Conservation (phyloP, 1,139 yeast species). For the Geotrichum fermentans region DNA sequence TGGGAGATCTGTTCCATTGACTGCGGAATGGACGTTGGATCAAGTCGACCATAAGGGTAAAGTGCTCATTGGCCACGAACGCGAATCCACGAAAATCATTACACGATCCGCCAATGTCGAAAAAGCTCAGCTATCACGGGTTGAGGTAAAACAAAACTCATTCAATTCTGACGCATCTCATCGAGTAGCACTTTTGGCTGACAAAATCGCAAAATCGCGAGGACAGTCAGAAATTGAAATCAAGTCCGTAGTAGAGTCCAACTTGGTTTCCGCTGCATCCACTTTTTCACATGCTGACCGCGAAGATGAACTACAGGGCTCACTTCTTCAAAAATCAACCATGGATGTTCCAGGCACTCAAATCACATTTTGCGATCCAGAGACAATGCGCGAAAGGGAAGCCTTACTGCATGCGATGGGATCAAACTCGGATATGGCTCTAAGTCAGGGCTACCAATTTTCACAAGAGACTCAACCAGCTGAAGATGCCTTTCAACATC, state of each 20-base stretch:
- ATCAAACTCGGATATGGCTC: constrained; percentile 15
- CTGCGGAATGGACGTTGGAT: constrained; percentile 44
- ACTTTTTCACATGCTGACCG: background rate
- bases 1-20: constrained; percentile 29
- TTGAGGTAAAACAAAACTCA: background rate
- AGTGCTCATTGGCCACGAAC: background rate
- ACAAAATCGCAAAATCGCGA: background rate
- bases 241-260: background rate
- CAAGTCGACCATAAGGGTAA: constrained; percentile 22
- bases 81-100: background rate
- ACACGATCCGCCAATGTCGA: background rate
- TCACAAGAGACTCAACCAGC: constrained; percentile 19
- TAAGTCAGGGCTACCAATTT: constrained; percentile 1
- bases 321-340: background rate
- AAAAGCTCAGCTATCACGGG: background rate
- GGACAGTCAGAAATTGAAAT: background rate
- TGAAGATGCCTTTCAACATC: constrained; percentile 9
- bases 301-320: background rate
- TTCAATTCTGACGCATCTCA: background rate
- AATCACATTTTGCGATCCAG: constrained; percentile 12
- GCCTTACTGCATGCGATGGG: constrained; percentile 29
- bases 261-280: too few species aligned
- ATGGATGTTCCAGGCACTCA: constrained; percentile 12
- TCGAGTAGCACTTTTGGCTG: constrained; percentile 3
- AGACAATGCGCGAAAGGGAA: constrained; percentile 12